Evolutionary conservation across 192 early-diverging fungal species (phyloP).

Genomic region (Backusella liffmaniae): DNA sequence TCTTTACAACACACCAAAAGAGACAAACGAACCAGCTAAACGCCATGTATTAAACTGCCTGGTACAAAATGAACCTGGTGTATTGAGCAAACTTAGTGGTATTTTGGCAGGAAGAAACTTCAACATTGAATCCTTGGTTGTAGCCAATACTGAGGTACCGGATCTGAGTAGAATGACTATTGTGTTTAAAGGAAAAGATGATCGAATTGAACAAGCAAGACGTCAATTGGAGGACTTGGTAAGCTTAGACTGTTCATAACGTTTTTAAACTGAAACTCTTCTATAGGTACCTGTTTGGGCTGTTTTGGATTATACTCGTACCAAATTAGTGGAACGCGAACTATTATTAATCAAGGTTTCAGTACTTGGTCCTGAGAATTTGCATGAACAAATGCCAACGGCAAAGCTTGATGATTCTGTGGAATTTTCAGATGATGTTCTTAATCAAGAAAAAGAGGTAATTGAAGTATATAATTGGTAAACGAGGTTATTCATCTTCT

Average conservation of each 20-base stretch:
- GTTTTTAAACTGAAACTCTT: not conserved
- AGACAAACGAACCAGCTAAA: constrained; percentile 45
- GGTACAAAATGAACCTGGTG: constrained; percentile 87
- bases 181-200: constrained; percentile 80
- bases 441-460: constrained; percentile 17
- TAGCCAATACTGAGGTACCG: constrained; percentile 90
- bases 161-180: constrained; percentile 94
- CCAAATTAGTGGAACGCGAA: constrained; percentile 87
- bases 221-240: constrained; percentile 95
- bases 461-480: not conserved
- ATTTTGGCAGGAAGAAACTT: constrained; percentile 92
- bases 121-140: constrained; percentile 97
- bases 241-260: not conserved
- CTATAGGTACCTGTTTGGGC: constrained; percentile 86
- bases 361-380: constrained; percentile 64
- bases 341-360: constrained; percentile 90
- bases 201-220: constrained; percentile 85
- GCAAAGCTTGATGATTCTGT: constrained; percentile 24
- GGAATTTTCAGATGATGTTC: constrained; percentile 20
- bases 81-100: constrained; percentile 74
- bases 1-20: constrained; percentile 85
- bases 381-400: constrained; percentile 49
- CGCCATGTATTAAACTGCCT: constrained; percentile 95
- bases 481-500: not conserved
- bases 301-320: constrained; percentile 92